Conservation (phyloP, 208 protist species). For the Dictyostelium gargantuum region DNA sequence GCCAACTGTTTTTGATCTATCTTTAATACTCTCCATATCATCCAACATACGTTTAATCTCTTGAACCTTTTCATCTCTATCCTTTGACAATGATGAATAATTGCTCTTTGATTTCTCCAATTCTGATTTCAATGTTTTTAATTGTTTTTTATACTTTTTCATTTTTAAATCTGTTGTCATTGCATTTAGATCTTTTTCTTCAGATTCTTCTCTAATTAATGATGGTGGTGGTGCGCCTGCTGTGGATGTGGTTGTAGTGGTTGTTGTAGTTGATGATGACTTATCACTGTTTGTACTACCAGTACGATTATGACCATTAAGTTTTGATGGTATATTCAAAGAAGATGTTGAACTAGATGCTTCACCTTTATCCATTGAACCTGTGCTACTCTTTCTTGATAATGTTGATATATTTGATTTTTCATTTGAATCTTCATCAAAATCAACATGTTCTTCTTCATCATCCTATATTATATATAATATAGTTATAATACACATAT, state of each 20-base stretch:
- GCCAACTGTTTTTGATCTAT: conserved; percentile 27
- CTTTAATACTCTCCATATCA: conserved; percentile 46
- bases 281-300: background rate
- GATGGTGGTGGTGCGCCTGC: background rate
- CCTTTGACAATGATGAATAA: background rate
- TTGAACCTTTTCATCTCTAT: background rate
- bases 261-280: background rate
- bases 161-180: background rate
- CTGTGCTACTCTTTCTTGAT: background rate
- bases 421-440: conserved; percentile 30
- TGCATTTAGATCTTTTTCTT: background rate
- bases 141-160: conserved; percentile 55
- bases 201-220: background rate
- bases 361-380: background rate
- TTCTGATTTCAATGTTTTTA: background rate
- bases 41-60: conserved; percentile 29
- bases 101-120: background rate
- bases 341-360: background rate
- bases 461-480: background rate
- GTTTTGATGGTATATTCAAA: too few relatives aligned
- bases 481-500: background rate
- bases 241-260: background rate
- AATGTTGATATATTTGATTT: conserved; percentile 17
- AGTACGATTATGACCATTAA: background rate
- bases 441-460: conserved; percentile 48